Evolutionary conservation across 805 yeast species (phyloP), one percentile per base, ranked within the genome.

Genomic region (Metschnikowia aberdeeniae): DNA sequence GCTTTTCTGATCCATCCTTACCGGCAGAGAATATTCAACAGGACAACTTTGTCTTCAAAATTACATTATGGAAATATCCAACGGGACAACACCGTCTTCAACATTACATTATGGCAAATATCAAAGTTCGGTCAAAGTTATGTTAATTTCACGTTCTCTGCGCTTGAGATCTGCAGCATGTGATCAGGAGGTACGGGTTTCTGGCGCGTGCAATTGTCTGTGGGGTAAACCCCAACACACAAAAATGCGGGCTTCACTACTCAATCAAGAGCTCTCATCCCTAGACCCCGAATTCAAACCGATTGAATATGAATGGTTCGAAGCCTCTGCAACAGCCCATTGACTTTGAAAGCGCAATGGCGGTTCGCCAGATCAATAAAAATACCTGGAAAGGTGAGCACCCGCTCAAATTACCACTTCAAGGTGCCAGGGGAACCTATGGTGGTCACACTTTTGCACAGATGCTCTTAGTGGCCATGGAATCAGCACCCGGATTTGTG

Each of bases 391-490:
- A 52, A 12, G 75, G 75, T 1, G 64, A 58, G 0, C 60, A 60
- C 39, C 71, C 72, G 5, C 58, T 71, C 22, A 47, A 61, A 33
- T 55, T 66, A 4, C 75, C 75, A 0, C 42, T 68, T 9, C 43
- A 51, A 3, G 75, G 78, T 0, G 84, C 86, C 2, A 65, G 83
- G 36, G 88, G 87, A 1, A 78, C 83, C 0, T 84, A 82, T 64
- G 89, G 89, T 2, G 89, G 90, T 8, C 79, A 82, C 14, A 64
- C 80, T 35, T 79, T 81, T 13, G 86, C 86, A 0, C 89, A 84
- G 54, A 68, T 88, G 2, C 61, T 83, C 3, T 60, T 76, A 47
- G 87, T 86, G 5, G 81, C 84, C 2, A 65, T 82, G 29, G 68
- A 73, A 40, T 75, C 80, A 6, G 64, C 72, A 1, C 66, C 56